phyloP scores from a whole-genome alignment of 345 rosid genomes.

The Geranium brycei region DNA sequence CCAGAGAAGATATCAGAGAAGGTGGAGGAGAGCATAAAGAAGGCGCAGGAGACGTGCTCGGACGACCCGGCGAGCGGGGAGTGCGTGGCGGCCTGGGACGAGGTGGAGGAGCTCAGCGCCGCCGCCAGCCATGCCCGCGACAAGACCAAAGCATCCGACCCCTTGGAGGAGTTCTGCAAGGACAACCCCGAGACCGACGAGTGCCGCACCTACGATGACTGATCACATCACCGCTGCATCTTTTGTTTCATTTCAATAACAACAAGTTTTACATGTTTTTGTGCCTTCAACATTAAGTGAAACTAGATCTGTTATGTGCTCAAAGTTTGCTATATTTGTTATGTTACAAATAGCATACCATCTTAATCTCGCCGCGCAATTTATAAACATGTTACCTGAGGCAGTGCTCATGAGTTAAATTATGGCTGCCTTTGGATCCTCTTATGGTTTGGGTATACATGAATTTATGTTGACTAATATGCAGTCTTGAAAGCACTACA shows the following conservation, averaged over 20 bases:
- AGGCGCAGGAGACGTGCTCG: constrained; percentile 58
- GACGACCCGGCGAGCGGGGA: constrained; percentile 64
- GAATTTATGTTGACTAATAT: too few species aligned
- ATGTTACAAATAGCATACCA: too few species aligned
- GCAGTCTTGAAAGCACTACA: too few species aligned
- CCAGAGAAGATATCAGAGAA: constrained; percentile 59
- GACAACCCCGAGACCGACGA: constrained; percentile 83
- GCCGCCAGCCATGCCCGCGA: constrained; percentile 89
- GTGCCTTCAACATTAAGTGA: background rate
- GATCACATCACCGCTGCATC: background rate
- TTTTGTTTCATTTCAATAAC: too few species aligned
- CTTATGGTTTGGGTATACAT: too few species aligned
- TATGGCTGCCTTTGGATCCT: too few species aligned
- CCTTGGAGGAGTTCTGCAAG: constrained; percentile 69
- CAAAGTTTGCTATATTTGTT: too few species aligned
- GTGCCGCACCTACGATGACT: constrained; percentile 85
- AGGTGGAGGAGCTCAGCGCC: constrained; percentile 97
- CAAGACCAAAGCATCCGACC: constrained; percentile 58
- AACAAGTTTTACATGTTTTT: background rate
- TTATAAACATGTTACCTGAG: too few species aligned
- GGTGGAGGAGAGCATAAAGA: constrained; percentile 76
- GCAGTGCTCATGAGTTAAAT: too few species aligned
- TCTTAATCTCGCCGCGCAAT: too few species aligned
- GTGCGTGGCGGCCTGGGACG: constrained; percentile 97
- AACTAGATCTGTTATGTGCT: too few species aligned